Evolutionary conservation across 2,329 filamentous ascomycete species (phyloP), one percentile per base, ranked within the genome.

Genomic region (Aaosphaeria arxii): DNA sequence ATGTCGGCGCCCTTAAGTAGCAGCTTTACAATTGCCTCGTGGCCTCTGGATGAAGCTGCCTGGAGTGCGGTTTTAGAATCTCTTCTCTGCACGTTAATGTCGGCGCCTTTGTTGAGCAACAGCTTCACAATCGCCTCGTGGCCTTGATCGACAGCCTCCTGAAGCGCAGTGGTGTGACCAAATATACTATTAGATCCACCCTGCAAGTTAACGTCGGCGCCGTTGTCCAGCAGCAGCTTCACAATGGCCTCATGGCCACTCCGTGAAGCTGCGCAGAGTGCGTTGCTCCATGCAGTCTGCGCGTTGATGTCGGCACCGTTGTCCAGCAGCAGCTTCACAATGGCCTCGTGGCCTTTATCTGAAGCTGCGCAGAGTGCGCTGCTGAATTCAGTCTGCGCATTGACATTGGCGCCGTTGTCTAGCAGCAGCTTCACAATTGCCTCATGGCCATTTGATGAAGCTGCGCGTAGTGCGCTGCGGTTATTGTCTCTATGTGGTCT

Each of bases 21-120:
- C 30, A 47, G 44, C 44, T 47, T 49, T 11, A 49, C 47, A 13
- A 43, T 39, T 17, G 46, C 29, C 29, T 46, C 33, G 17, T 49
- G 38, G 40, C 47, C 47, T 39, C 40, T 29, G 5, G 9, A 7
- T 39, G 47, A 39, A 43, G 47, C 47, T 17, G 35, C 31, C 7
- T 49, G 38, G 33, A 35, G 51, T 5, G 57, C 48, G 17, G 42
- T 57, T 5, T 54, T 58, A 41, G 57, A 55, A 33, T 55, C 51
- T 1, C 59, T 55, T 9, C 58, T 56, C n/a, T 45, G 46, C 11
- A 59, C 57, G 33, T 59, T 61, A 28, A 59, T 54, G 36, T 61
- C 43, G 28, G 57, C 57, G 7, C 51, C 42, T n/a, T 56, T 43
- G 35, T 61, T 51, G 6, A 63, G 47, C 11, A 63, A 43, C 7